Base-by-base conservation (phyloP, 495 filamentous ascomycete genomes). In the Clohesyomyces aquaticus region DNA sequence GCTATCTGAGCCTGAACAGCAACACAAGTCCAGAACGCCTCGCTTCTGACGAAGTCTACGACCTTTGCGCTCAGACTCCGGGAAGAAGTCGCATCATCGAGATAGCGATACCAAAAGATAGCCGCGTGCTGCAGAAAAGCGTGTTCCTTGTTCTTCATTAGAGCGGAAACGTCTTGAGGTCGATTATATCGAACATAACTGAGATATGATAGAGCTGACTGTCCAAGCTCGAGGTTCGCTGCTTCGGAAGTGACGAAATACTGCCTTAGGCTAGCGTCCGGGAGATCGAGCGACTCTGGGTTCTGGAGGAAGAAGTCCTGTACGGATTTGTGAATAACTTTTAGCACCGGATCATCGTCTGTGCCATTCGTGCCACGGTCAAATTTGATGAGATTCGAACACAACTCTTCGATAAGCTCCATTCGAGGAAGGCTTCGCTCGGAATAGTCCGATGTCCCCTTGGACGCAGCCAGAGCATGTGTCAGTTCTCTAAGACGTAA, bases 241-340 rank as follows among this genome's bases (percentile, higher is more conserved):
- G 38, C 23, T 28, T 54, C 27, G 0, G 26, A 53, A 14, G 63
- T 41, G 23, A 70, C 64, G 50, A 74, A 74, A 59, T 69, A 74
- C 42, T 69, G 60, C 35, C 63, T 26, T 4, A 70, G 66, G 27
- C 41, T 10, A 6, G 66, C 59, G 22, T 63, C 32, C 29, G 52
- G 59, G 47, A 57, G 2, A 28, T 63, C 26, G 14, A 64, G 41
- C 19, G 8, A 19, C 22, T 51, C 60, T n/a, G 70, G 71, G 38
- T 74, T 68, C 58, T 71, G 67, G 3, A 49, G 16, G 29, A 75
- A 63, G 53, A 75, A 71, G 8, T 75, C 73, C 12, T 60, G 56
- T 22, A 73, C 59, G 10, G 70, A 68, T 45, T 73, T 74, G 38
- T 75, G 73, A 9, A 57, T 62, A 3, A 75, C 61, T 9, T 56